These are phyloP conservation scores for Dissophora ornata DNA, from an alignment of 192 early-diverging fungal species.

Conservation along the genomic window DNA sequence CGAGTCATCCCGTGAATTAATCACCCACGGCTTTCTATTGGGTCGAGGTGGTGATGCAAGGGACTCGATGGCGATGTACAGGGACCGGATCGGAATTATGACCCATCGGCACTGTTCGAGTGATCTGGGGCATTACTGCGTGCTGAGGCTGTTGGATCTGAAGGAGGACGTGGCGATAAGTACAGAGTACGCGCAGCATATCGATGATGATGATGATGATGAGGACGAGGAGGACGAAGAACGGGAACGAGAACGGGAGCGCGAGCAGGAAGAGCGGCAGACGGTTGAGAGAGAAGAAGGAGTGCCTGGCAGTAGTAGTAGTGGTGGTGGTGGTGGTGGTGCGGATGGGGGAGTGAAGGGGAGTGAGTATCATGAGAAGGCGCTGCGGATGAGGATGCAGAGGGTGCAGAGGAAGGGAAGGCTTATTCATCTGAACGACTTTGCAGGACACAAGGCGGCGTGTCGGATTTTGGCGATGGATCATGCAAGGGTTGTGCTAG, in stretches of 20 bases:
- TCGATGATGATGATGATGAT: neutral
- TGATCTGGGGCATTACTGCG: slow-evolving; percentile 39
- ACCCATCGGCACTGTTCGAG: slow-evolving; percentile 30
- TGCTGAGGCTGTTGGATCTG: slow-evolving; percentile 18
- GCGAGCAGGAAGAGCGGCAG: too few relatives aligned
- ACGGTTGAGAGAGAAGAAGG: too few relatives aligned
- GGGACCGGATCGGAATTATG: slow-evolving; percentile 38
- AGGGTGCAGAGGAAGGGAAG: neutral
- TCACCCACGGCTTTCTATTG: slow-evolving; percentile 11
- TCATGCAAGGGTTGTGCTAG: slow-evolving; percentile 42
- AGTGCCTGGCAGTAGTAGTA: too few relatives aligned
- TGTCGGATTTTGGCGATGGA: slow-evolving; percentile 36
- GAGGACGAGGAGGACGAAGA: neutral
- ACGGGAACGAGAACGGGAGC: neutral
- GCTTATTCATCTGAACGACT: slow-evolving; percentile 19
- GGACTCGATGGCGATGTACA: slow-evolving; percentile 39
- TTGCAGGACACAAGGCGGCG: slow-evolving; percentile 19
- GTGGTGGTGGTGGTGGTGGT: too few relatives aligned
- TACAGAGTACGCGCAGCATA: slow-evolving; percentile 22
- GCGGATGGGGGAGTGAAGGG: too few relatives aligned
- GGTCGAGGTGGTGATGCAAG: slow-evolving; percentile 39
- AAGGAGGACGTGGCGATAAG: slow-evolving; percentile 14
- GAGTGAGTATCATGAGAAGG: neutral
- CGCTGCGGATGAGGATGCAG: neutral
- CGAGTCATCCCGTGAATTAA: slow-evolving; percentile 3